A percentile compares a stretch with the other conserved stretches of the same genome.
Evolutionary conservation across 2,329 filamentous ascomycete species (phyloP).

Genomic region (Fusarium sacchari): DNA sequence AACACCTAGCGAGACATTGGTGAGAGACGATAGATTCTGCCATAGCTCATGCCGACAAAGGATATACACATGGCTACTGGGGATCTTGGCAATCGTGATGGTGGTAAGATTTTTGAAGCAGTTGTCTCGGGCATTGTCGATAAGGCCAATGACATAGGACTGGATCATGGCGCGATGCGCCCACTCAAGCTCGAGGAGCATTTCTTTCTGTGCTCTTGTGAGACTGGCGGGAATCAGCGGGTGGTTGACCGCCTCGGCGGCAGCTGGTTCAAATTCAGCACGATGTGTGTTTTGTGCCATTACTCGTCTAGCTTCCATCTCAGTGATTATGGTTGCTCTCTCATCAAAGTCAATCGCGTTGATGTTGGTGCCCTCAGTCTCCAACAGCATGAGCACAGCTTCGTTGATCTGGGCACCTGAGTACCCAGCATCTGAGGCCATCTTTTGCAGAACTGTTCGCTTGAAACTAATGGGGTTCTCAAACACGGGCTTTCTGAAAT

Average conservation of each 20-base stretch:
- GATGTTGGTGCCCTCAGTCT: conserved; percentile 48
- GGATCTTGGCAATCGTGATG: conserved; percentile 71
- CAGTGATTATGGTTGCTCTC: conserved; percentile 28
- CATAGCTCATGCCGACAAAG: conserved; percentile 70
- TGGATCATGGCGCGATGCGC: conserved; percentile 74
- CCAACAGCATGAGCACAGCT: conserved; percentile 49
- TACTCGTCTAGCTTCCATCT: conserved; percentile 25
- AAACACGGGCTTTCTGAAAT: conserved; percentile 36
- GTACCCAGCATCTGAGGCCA: conserved; percentile 53
- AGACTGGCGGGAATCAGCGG: conserved; percentile 64
- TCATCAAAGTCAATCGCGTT: conserved; percentile 49
- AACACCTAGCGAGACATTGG: conserved; percentile 66
- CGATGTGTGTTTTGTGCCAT: not conserved
- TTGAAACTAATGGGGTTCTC: conserved; percentile 46
- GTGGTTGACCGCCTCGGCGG: conserved; percentile 41
- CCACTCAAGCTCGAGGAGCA: conserved; percentile 75
- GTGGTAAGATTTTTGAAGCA: conserved; percentile 66
- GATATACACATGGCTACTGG: conserved; percentile 67
- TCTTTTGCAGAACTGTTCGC: conserved; percentile 48
- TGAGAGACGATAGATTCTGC: conserved; percentile 64
- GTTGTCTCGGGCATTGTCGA: conserved; percentile 62
- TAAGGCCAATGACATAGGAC: conserved; percentile 72
- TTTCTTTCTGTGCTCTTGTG: conserved; percentile 72
- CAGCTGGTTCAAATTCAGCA: conserved; percentile 32
- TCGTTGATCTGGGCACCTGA: conserved; percentile 44